These are phyloP conservation scores for Aspergillus fumigatiaffinis DNA, from an alignment of 2,329 filamentous ascomycete species.

Conservation along the genomic window DNA sequence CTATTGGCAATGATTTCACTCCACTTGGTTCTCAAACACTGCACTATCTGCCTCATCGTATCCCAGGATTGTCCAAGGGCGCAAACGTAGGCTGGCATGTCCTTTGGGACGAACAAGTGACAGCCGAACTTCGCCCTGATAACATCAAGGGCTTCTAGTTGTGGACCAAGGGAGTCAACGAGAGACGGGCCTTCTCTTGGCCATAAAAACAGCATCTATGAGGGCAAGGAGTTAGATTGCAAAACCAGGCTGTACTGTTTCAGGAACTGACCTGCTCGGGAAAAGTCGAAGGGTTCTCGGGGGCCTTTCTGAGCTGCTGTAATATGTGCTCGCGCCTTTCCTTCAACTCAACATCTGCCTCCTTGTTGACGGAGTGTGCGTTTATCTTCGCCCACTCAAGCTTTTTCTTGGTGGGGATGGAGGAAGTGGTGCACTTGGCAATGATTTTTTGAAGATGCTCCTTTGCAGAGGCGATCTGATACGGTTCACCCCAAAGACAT, in stretches of 20 bases:
- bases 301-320: slow-evolving; percentile 23
- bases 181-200: slow-evolving; percentile 41
- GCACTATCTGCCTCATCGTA: slow-evolving; percentile 35
- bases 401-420: slow-evolving; percentile 15
- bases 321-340: slow-evolving; percentile 21
- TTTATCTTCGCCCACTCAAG: slow-evolving; percentile 21
- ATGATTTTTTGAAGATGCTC: slow-evolving; percentile 17
- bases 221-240: not conserved
- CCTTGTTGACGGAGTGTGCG: slow-evolving; percentile 22
- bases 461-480: slow-evolving; percentile 20
- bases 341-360: slow-evolving; percentile 18
- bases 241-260: not conserved
- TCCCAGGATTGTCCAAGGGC: slow-evolving; percentile 29
- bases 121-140: slow-evolving; percentile 40
- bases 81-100: slow-evolving; percentile 27
- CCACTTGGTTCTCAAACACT: slow-evolving; percentile 25
- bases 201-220: slow-evolving; percentile 43
- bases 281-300: slow-evolving; percentile 17
- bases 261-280: slow-evolving; percentile 22
- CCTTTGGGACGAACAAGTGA: slow-evolving; percentile 37
- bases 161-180: slow-evolving; percentile 38
- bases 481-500: slow-evolving; percentile 23
- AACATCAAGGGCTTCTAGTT: slow-evolving; percentile 43
- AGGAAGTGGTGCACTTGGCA: slow-evolving; percentile 11
- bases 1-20: slow-evolving; percentile 24